Conservation (phyloP, 176 grass and related monocot genomes). For the Juncus effusus region DNA sequence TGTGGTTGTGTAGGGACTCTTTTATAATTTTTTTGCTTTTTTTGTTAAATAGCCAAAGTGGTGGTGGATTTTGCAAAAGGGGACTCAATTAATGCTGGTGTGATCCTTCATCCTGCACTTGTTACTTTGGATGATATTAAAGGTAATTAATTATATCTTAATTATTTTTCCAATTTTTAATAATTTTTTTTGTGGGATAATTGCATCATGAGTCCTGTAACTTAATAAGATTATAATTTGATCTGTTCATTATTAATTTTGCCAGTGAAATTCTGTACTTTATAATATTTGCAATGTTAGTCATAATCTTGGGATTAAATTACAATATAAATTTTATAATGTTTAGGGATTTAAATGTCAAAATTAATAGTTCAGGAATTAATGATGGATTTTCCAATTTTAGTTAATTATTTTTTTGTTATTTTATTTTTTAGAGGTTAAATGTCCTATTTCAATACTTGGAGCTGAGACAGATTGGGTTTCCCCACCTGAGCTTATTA, state of each 20-base stretch:
- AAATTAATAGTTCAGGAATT: conserved; percentile 9
- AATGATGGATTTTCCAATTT: background rate
- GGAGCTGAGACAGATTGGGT: conserved; percentile 34
- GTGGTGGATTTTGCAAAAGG: conserved; percentile 35
- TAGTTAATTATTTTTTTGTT: background rate
- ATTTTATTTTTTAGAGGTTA: conserved; percentile 35
- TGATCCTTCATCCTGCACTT: conserved; percentile 29
- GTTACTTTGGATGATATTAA: conserved; percentile 37
- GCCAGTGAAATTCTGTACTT: too few species aligned
- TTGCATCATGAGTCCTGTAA: too few species aligned
- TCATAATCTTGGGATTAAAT: too few species aligned
- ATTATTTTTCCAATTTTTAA: background rate
- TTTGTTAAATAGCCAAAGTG: conserved; percentile 25
- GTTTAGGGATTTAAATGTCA: background rate
- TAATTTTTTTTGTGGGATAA: background rate
- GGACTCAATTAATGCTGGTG: conserved; percentile 33
- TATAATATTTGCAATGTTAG: too few species aligned
- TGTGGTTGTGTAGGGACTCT: background rate
- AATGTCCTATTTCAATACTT: conserved; percentile 40
- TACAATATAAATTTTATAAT: too few species aligned
- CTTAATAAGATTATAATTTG: too few species aligned
- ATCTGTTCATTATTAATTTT: too few species aligned
- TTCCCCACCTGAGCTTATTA: conserved; percentile 34
- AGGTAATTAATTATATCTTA: conserved; percentile 7
- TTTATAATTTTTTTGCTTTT: background rate